Evolutionary conservation across 2,329 filamentous ascomycete genomes (phyloP).

Genomic region (Epichloe coenophiala): DNA sequence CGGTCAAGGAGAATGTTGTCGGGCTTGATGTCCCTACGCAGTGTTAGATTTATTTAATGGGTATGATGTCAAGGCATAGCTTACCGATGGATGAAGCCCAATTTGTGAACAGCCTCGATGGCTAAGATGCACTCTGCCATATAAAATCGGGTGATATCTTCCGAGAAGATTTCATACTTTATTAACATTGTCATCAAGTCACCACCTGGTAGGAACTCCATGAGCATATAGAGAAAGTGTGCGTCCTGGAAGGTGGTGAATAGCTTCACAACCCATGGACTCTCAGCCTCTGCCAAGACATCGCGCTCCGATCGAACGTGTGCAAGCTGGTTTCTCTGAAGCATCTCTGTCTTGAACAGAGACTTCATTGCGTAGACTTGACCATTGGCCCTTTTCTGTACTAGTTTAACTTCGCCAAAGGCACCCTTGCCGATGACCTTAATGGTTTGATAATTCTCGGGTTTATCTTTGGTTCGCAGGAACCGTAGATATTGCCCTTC

Average conservation of each 20-base stretch:
- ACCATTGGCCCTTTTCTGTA: slow-evolving; percentile 89
- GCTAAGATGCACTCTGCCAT: slow-evolving; percentile 96
- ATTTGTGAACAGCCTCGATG: slow-evolving; percentile 96
- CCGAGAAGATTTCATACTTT: slow-evolving; percentile 98
- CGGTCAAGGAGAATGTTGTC: slow-evolving; percentile 96
- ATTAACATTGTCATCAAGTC: slow-evolving; percentile 99
- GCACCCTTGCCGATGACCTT: slow-evolving; percentile 97
- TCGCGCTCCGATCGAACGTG: slow-evolving; percentile 96
- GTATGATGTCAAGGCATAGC: background rate
- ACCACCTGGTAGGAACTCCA: slow-evolving; percentile 97
- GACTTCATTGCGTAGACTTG: slow-evolving; percentile 99
- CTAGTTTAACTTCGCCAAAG: slow-evolving; percentile 94
- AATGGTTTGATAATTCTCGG: slow-evolving; percentile 87
- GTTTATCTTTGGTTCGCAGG: slow-evolving; percentile 81
- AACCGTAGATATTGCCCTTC: slow-evolving; percentile 91
- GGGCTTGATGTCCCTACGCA: slow-evolving; percentile 57
- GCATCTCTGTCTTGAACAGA: slow-evolving; percentile 97
- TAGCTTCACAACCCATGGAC: slow-evolving; percentile 96
- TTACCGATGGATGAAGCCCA: slow-evolving; percentile 97
- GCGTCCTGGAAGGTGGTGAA: slow-evolving; percentile 96
- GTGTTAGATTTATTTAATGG: no score
- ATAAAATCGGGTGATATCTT: slow-evolving; percentile 97
- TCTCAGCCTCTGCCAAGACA: slow-evolving; percentile 94
- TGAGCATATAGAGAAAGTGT: slow-evolving; percentile 95
- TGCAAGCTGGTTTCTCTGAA: slow-evolving; percentile 95